phyloP scores from a whole-genome alignment of 1,139 yeast genomes.

The Candida albicans region DNA sequence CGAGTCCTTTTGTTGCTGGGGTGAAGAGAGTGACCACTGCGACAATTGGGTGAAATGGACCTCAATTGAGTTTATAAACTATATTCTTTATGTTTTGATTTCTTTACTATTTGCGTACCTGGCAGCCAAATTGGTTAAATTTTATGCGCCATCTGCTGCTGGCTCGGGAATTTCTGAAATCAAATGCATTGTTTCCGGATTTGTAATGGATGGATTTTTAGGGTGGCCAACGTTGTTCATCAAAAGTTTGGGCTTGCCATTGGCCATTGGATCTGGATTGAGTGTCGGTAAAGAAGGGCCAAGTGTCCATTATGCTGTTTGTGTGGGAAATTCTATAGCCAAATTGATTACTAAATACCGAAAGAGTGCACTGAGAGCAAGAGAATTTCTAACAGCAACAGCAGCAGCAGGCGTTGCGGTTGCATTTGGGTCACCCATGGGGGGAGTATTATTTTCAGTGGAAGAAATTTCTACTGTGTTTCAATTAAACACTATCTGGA shows the following conservation, averaged over 20 bases:
- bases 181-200: slow-evolving; percentile 92
- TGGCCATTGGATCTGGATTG: slow-evolving; percentile 80
- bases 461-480: slow-evolving; percentile 77
- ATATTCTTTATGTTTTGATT: slow-evolving; percentile 56
- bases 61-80: slow-evolving; percentile 43
- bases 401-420: slow-evolving; percentile 92
- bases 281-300: slow-evolving; percentile 88
- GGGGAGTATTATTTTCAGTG: slow-evolving; percentile 67
- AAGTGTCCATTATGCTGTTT: slow-evolving; percentile 81
- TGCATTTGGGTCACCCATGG: slow-evolving; percentile 91
- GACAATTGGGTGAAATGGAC: slow-evolving; percentile 61
- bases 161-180: slow-evolving; percentile 98
- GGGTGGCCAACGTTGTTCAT: slow-evolving; percentile 71
- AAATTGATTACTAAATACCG: slow-evolving; percentile 47
- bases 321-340: slow-evolving; percentile 71
- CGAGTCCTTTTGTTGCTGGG: slow-evolving; percentile 81
- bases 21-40: slow-evolving; percentile 50
- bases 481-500: slow-evolving; percentile 82
- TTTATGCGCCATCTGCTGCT: slow-evolving; percentile 86
- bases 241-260: slow-evolving; percentile 79
- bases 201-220: slow-evolving; percentile 74
- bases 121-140: slow-evolving; percentile 68
- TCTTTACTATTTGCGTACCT: slow-evolving; percentile 62
- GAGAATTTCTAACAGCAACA: slow-evolving; percentile 69
- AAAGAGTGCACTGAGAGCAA: slow-evolving; percentile 48